Evolutionary conservation across 225 moss, liverwort and hornwort species (phyloP).

Genomic region (Polytrichum commune): DNA sequence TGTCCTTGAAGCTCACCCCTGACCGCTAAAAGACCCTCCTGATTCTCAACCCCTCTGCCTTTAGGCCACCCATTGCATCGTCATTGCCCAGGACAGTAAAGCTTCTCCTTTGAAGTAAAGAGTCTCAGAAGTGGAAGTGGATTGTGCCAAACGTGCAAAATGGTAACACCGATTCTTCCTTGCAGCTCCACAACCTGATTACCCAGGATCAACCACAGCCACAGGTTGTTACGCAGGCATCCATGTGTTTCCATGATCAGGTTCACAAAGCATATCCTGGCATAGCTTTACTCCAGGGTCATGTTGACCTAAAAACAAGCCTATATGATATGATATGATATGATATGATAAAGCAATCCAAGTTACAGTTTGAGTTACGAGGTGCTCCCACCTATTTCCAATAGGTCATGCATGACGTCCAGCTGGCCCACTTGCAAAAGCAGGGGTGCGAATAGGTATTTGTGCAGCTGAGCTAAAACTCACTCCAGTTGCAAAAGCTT

Average conservation of each 20-base stretch:
- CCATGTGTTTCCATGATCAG: too few species aligned
- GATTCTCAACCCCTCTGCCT: conserved; percentile 1
- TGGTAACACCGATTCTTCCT: conserved; percentile 18
- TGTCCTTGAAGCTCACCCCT: conserved; percentile 8
- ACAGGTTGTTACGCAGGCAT: too few species aligned
- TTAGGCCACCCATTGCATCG: not conserved
- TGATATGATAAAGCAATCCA: too few species aligned
- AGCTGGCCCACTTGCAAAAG: conserved; percentile 18
- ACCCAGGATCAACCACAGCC: conserved; percentile 16
- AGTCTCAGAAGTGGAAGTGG: conserved; percentile 18
- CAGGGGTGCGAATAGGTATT: conserved; percentile 16
- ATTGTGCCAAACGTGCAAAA: conserved; percentile 23
- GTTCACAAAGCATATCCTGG: too few species aligned
- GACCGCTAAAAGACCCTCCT: conserved; percentile 4
- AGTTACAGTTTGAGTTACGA: not conserved
- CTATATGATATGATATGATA: too few species aligned
- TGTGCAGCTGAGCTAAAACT: conserved; percentile 22
- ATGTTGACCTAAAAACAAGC: too few species aligned
- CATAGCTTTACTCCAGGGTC: too few species aligned
- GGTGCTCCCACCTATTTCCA: conserved; percentile 8
- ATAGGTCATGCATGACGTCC: conserved; percentile 11
- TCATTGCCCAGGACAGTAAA: not conserved
- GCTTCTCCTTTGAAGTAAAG: too few species aligned
- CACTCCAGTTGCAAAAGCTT: conserved; percentile 22
- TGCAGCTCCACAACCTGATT: conserved; percentile 19